Conservation (phyloP, 371 early-diverging fungal genomes). For the Mucor mucedo region DNA sequence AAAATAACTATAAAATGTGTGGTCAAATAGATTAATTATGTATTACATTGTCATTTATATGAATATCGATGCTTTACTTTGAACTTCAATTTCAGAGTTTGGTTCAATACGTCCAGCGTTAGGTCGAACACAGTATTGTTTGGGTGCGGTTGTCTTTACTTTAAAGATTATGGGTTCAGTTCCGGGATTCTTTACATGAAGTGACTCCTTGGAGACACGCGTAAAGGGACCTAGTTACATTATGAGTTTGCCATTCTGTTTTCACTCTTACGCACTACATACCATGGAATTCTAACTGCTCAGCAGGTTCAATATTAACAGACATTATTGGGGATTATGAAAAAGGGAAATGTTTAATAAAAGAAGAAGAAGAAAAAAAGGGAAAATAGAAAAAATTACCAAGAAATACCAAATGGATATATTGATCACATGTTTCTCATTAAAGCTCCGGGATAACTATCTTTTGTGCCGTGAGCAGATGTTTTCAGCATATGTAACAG, state of each 20-base stretch:
- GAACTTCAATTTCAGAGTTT: constrained; percentile 73
- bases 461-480: neutral
- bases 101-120: constrained; percentile 90
- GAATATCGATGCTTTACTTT: constrained; percentile 55
- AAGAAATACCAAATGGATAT: neutral
- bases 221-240: constrained; percentile 75
- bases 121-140: constrained; percentile 96
- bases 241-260: no score
- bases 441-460: neutral
- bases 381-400: constrained; percentile 1
- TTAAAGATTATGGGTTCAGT: constrained; percentile 85
- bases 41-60: neutral
- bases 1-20: constrained; percentile 66
- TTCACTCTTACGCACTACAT: constrained; percentile 24
- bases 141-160: constrained; percentile 98
- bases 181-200: constrained; percentile 74
- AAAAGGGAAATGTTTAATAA: constrained; percentile 1
- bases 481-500: neutral
- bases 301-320: constrained; percentile 57
- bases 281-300: constrained; percentile 65
- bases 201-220: constrained; percentile 61
- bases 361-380: constrained; percentile 4
- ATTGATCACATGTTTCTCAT: constrained; percentile 4
- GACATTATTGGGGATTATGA: constrained; percentile 45
- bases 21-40: neutral